Conservation (phyloP, 495 filamentous ascomycete genomes). For the Chaetomium tenue region DNA sequence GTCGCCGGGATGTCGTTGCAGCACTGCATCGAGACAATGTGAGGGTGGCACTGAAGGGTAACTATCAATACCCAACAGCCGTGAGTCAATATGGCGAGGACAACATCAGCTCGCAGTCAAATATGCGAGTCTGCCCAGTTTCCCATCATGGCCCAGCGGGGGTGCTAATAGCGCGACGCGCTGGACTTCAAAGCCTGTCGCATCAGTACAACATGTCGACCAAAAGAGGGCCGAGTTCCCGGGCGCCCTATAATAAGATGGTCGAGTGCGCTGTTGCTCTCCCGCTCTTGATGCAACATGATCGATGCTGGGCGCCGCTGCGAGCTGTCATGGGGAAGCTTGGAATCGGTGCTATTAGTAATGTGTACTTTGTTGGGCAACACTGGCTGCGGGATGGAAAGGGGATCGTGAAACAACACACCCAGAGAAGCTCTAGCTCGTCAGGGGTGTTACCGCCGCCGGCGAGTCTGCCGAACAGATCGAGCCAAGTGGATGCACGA, state of each 20-base stretch:
- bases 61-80: not conserved
- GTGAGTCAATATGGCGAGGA: not conserved
- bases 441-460: not conserved
- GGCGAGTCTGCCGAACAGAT: not conserved
- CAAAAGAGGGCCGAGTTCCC: slow-evolving; percentile 13
- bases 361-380: not conserved
- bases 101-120: too few species aligned
- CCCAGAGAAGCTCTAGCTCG: not conserved
- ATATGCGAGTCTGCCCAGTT: not conserved
- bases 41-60: too few species aligned
- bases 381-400: not conserved
- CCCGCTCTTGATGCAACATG: not conserved
- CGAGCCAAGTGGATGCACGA: not conserved
- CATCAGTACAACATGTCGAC: not conserved
- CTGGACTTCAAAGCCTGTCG: not conserved
- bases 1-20: not conserved
- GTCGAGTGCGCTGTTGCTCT: not conserved
- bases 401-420: not conserved
- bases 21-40: not conserved
- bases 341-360: not conserved
- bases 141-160: not conserved
- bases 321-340: not conserved
- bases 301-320: not conserved
- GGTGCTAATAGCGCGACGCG: too few species aligned
- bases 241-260: not conserved